Percentiles rank a stretch among this genome's conserved stretches.
Evolutionary conservation across 108 stramenopile species (phyloP).

Genomic region (Skeletonema grethae): DNA sequence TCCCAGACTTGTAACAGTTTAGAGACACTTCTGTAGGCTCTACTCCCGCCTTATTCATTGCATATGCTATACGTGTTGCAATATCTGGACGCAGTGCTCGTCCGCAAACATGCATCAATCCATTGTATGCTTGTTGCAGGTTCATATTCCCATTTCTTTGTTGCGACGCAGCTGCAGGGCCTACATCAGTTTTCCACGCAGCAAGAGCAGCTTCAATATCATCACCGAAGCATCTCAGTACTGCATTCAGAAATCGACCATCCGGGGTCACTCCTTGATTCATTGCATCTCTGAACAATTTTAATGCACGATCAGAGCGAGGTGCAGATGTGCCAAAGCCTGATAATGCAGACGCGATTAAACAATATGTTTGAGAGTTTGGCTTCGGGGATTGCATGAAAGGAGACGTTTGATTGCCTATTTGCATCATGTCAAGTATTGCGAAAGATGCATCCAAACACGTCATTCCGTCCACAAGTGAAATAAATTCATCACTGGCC

Average conservation of each 20-base stretch:
- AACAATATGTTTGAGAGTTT: constrained; percentile 78
- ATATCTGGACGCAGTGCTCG: constrained; percentile 74
- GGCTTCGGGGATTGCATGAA: constrained; percentile 32
- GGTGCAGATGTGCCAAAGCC: constrained; percentile 15
- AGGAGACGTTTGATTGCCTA: constrained; percentile 7
- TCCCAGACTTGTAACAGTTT: constrained; percentile 68
- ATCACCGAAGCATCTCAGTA: constrained; percentile 77
- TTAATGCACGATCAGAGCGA: constrained; percentile 11
- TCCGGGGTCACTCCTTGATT: constrained; percentile 48
- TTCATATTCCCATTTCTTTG: constrained; percentile 43
- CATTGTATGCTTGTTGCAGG: constrained; percentile 82
- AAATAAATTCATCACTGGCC: constrained; percentile 10
- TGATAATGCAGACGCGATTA: constrained; percentile 59
- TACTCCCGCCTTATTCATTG: constrained; percentile 76
- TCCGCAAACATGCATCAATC: constrained; percentile 76
- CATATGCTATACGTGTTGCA: constrained; percentile 70
- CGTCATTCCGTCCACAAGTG: constrained; percentile 51
- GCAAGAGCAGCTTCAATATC: constrained; percentile 65
- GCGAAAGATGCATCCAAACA: constrained; percentile 51
- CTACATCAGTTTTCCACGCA: constrained; percentile 69
- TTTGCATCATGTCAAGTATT: constrained; percentile 58
- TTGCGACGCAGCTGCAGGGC: constrained; percentile 54
- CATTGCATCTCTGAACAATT: constrained; percentile 39
- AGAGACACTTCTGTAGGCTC: constrained; percentile 60
- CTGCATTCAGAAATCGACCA: constrained; percentile 80